Evolutionary conservation across 768 basidiomycete genomes (phyloP), one percentile per base, ranked within the genome.

Genomic region (Boletus pseudopeckii): DNA sequence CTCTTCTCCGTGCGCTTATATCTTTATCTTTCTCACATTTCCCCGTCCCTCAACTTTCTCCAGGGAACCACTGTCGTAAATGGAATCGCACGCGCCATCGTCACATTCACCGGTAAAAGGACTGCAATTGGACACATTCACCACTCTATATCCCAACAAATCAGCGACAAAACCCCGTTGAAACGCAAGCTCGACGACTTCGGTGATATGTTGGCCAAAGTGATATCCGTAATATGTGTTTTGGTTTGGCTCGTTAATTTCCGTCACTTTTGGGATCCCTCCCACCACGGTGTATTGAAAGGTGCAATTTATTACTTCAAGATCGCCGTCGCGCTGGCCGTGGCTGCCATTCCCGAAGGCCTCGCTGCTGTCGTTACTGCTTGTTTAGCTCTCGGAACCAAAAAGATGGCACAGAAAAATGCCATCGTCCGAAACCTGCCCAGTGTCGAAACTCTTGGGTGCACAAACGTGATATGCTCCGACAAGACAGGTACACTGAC

Each of bases 241-340:
- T 85, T 99, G 56, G 96, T 99, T 59, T 99, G 96, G 96, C 77
- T 98, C 55, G 90, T 99, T 74, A 99, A 99, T 72, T 80, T 94
- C 62, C 85, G 90, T 47, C 92, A 99, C 74, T 99, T 99, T 72
- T 87, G 83, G 81, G 96, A 99, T 66, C 93, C 96, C 4, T 82
- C 90, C 24, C 96, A 99, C 67, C 90, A 89, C 59, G 91, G 95
- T 45, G 83, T 75, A 43, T 77, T 98, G 64, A 93, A 93, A 68
- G 96, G 96, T 39, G 96, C 96, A 0, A 83, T 99, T 49, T 98
- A 98, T 72, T 99, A 99, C 74, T 92, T 99, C 81, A 99, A 99
- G 75, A 98, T 99, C 67, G 96, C 96, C 34, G 97, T 99, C 41
- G 94, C 97, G 5, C 77, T 99, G 42, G 96, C 97, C n/a, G 96